Evolutionary conservation across 139 green algal species (phyloP).

Genomic region (Asterochloris erici): DNA sequence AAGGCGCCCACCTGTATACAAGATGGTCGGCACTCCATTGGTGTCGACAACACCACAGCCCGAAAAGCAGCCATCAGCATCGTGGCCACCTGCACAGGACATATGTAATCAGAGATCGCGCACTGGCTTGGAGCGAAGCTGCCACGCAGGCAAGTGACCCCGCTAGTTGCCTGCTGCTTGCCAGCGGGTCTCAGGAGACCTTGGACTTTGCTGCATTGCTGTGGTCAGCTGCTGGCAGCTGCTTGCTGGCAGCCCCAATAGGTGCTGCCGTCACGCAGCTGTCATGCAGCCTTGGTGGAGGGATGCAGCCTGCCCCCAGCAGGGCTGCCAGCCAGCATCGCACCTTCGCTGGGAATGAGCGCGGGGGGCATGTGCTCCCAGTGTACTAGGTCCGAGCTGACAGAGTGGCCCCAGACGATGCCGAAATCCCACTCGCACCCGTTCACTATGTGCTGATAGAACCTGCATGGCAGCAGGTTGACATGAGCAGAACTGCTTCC

Average conservation of each 20-base stretch:
- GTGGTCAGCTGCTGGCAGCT: too few relatives aligned
- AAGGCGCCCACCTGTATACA: slow-evolving; percentile 15
- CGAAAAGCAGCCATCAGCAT: slow-evolving; percentile 84
- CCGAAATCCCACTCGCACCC: slow-evolving; percentile 79
- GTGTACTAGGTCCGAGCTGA: slow-evolving; percentile 54
- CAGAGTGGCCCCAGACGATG: slow-evolving; percentile 78
- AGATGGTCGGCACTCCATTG: slow-evolving; percentile 50
- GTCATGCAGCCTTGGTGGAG: too few relatives aligned
- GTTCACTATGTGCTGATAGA: slow-evolving; percentile 74
- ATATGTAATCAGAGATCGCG: too few relatives aligned
- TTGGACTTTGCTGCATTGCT: too few relatives aligned
- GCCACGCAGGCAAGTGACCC: too few relatives aligned
- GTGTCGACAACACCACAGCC: slow-evolving; percentile 58
- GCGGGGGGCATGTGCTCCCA: slow-evolving; percentile 72
- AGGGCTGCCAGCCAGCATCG: background rate
- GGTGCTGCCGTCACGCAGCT: too few relatives aligned
- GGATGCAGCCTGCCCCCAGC: too few relatives aligned
- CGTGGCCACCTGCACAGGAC: slow-evolving; percentile 32
- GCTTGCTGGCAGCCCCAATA: too few relatives aligned
- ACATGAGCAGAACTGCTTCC: background rate
- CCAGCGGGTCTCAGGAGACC: too few relatives aligned
- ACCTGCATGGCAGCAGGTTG: slow-evolving; percentile 36
- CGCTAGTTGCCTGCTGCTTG: too few relatives aligned
- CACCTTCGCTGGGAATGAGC: slow-evolving; percentile 53
- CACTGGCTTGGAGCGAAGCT: too few relatives aligned